Evolutionary conservation across 1,284 basidiomycete species (phyloP), one percentile per base, ranked within the genome.

Genomic region (Fomitopsis betulina): DNA sequence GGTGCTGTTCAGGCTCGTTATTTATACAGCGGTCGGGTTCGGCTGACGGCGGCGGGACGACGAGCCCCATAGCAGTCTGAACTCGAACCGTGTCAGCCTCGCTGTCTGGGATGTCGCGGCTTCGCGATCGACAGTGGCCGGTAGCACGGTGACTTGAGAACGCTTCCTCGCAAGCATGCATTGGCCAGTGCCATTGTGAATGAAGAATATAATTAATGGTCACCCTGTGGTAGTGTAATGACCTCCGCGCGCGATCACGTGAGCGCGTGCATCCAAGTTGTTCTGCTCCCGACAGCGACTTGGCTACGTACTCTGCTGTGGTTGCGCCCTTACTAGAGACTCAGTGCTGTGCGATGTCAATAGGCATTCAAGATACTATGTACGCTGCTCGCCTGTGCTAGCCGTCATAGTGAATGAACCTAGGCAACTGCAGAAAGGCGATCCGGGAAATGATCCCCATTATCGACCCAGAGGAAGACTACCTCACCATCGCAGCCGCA

Each of bases 401-500:
- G 33, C 19, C 19, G 23, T 25, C n/a, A 25, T 25, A 47, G 3
- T 30, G 25, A 51, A 3, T 30, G 25, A 51, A 3, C 8, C 2
- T 37, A 19, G 21, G 33, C 8, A 9, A 5, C 5, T 33, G 25
- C 42, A 90, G 87, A 55, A 84, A 86, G 63, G 80, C 86, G 17
- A 83, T 91, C 45, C 77, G 76, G 62, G 85, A 84, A 59, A 87
- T 90, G 80, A 73, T 79, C 35, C 78, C 79, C 2, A 83, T 89
- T 59, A 86, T 91, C 53, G 84, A 88, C 65, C 86, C 87, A 2
- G 85, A 86, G 40, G 87, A 89, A 57, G 88, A 91, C 70, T 90
- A 84, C 67, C 73, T 87, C 58, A 85, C 85, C 9, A 87, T 91
- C 53, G 82, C 84, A 25, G 81, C 79, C 10, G 84, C 87, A 4